Evolutionary conservation across 2,329 filamentous ascomycete genomes (phyloP).

Genomic region (Elsinoe australis): DNA sequence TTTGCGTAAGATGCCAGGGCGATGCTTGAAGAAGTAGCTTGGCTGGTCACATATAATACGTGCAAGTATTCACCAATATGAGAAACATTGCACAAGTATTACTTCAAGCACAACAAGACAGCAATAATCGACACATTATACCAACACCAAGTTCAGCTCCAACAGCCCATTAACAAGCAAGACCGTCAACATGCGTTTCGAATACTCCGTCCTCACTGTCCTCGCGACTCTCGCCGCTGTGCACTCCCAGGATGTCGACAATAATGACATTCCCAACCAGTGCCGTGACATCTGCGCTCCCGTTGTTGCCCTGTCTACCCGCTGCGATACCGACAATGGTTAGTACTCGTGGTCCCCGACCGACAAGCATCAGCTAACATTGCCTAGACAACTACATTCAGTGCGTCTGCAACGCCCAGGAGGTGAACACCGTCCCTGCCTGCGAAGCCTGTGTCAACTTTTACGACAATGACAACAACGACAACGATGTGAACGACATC

Average conservation of each 20-base stretch:
- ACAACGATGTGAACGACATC: constrained; percentile 28
- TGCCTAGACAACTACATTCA: constrained; percentile 18
- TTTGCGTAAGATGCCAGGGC: constrained; percentile 12
- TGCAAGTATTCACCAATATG: neutral
- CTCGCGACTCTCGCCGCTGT: constrained; percentile 18
- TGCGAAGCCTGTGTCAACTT: constrained; percentile 29
- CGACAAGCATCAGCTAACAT: constrained; percentile 17
- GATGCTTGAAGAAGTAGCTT: constrained; percentile 1
- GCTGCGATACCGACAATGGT: constrained; percentile 26
- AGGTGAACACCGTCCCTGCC: constrained; percentile 25
- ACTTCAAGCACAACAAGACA: neutral
- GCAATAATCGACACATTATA: constrained; percentile 9
- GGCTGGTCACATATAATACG: constrained; percentile 8
- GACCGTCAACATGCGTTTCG: constrained; percentile 11
- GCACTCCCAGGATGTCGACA: constrained; percentile 27
- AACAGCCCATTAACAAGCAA: constrained; percentile 1
- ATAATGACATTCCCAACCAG: constrained; percentile 28
- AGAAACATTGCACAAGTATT: neutral
- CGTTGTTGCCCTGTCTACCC: constrained; percentile 24
- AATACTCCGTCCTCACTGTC: constrained; percentile 17
- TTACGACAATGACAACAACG: constrained; percentile 26
- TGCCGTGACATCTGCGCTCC: constrained; percentile 28
- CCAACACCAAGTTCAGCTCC: neutral
- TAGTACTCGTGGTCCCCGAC: neutral
- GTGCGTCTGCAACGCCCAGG: constrained; percentile 28